Percentiles rank a stretch among this genome's conserved stretches.
Conservation (phyloP, 169 alveolate species). For the Hepatocystis sp. region DNA sequence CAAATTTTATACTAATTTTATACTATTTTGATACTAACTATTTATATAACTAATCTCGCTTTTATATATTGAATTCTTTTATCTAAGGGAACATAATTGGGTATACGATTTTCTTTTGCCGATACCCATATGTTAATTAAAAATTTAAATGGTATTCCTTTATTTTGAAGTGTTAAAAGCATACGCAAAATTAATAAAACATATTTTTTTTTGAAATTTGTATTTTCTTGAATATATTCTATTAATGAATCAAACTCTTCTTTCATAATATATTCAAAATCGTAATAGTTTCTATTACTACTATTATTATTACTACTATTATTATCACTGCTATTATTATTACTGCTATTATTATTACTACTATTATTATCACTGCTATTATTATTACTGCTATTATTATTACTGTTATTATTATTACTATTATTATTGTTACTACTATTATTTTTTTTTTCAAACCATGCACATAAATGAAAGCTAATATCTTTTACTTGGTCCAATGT, state of each 20-base stretch:
- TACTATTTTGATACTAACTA: too few relatives aligned
- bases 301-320: too few relatives aligned
- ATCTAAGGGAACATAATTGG: conserved; percentile 37
- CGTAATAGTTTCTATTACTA: conserved; percentile 6
- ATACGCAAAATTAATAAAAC: conserved; percentile 51
- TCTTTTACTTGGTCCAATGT: conserved; percentile 11
- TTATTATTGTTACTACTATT: too few relatives aligned
- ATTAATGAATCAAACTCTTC: conserved; percentile 23
- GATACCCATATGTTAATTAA: conserved; percentile 38
- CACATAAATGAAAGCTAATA: conserved; percentile 14
- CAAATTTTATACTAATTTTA: too few relatives aligned
- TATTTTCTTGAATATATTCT: conserved; percentile 8
- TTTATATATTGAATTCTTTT: conserved; percentile 34
- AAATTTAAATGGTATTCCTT: conserved; percentile 56
- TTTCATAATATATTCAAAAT: conserved; percentile 11
- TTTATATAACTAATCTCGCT: conserved; percentile 7
- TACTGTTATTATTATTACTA: too few relatives aligned
- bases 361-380: too few relatives aligned
- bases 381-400: too few relatives aligned
- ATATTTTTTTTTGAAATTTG: conserved; percentile 21
- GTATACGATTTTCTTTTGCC: conserved; percentile 37
- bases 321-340: too few relatives aligned
- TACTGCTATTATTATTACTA: too few relatives aligned
- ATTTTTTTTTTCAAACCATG: conserved; percentile 19
- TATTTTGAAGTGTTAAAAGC: conserved; percentile 51